Base-by-base conservation (phyloP, 179 eudicot species). In the Heliamphora pulchella region DNA sequence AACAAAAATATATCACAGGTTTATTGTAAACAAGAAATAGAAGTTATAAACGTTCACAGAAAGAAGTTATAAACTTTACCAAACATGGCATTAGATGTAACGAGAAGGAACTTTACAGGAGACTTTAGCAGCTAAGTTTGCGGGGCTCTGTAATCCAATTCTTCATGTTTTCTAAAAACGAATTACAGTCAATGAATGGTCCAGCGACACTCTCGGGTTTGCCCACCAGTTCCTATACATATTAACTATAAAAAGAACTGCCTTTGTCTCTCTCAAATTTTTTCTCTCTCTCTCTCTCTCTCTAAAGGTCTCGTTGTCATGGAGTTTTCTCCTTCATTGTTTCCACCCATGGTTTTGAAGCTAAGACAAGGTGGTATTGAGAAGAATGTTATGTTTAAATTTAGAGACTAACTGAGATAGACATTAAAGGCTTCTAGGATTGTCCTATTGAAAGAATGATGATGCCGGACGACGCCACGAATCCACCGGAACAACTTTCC, bases 401-500 rank as follows among this genome's bases (percentile, higher is more conserved):
- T 58, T 39, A 69, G 79, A 5, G 48, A 10, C 5, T 50, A 41
- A 18, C 61, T 14, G 31, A 41, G 20, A 74, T 54, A 59, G 57
- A 70, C 44, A 77, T 51, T 41, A 15, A 20, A 54, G 67, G 75
- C 50, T 78, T 44, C 2, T 31, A 58, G 13, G 59, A 67, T 43
- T 66, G 44, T 50, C 72, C 44, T n/a, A 47, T 43, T 8, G 13
- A 31, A 6, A 65, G 62, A 75, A 3, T 46, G 43, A 80, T 54
- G 9, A 78, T 80, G 89, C 58, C 77, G 74, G 57, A 78, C 58
- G 80, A 82, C 77, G 62, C 82, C 55, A 76, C 82, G 71, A 76
- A 84, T 82, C 83, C 83, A 18, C 73, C 78, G 17, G 85, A 86
- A 22, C 88, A 86, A 72, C 83, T 84, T 65, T 74, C 75, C n/a